Evolutionary conservation across 176 grass and related monocot species (phyloP).

Genomic region (Musa beccarii): DNA sequence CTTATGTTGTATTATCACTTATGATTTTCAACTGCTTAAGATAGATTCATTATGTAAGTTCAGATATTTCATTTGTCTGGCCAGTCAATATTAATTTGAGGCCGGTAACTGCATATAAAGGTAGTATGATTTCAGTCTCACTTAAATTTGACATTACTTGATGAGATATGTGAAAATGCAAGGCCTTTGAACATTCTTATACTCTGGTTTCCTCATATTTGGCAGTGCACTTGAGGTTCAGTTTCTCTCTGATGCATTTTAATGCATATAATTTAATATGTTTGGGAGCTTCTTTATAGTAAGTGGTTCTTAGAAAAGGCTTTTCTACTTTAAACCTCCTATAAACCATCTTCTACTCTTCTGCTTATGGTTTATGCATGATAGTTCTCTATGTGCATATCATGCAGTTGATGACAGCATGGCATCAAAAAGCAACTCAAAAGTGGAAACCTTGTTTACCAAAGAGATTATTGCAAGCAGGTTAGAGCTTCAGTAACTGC

Average conservation of each 20-base stretch:
- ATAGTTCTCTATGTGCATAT: constrained; percentile 3
- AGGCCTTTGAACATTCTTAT: background rate
- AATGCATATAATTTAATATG: background rate
- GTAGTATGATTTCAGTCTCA: too few species aligned
- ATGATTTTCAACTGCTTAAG: background rate
- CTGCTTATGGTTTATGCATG: constrained; percentile 1
- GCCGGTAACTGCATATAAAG: too few species aligned
- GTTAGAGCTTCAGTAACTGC: constrained; percentile 29
- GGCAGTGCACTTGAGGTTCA: background rate
- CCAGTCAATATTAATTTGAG: background rate
- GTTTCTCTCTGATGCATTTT: background rate
- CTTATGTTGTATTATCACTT: background rate
- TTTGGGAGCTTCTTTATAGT: too few species aligned
- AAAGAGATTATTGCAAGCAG: constrained; percentile 48
- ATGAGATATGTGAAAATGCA: background rate
- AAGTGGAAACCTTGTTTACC: constrained; percentile 49
- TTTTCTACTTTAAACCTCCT: too few species aligned
- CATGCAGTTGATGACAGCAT: constrained; percentile 49
- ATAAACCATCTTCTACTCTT: background rate
- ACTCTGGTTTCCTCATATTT: background rate
- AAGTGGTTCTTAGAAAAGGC: too few species aligned
- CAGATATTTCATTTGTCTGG: background rate
- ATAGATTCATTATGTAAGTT: background rate
- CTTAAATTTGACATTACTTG: background rate
- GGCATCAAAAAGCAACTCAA: constrained; percentile 43